These are phyloP conservation scores for Pezicula rhizophila DNA, from an alignment of 2,329 filamentous ascomycete genomes.

Conservation along the genomic window DNA sequence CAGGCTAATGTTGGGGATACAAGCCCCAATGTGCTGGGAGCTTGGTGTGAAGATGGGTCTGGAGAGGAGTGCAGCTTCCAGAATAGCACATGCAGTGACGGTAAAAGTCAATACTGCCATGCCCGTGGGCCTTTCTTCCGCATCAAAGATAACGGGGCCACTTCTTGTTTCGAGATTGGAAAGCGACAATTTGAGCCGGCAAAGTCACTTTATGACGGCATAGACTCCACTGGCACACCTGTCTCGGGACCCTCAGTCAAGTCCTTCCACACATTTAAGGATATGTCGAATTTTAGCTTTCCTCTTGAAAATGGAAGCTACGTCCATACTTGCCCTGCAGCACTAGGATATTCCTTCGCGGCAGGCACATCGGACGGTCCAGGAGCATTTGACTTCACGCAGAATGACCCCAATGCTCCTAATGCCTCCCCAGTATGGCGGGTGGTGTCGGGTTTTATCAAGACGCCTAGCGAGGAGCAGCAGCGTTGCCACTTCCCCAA, in stretches of 20 bases:
- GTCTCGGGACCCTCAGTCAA: conserved; percentile 63
- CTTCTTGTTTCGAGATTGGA: conserved; percentile 72
- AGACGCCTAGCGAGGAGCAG: conserved; percentile 64
- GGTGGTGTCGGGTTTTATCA: conserved; percentile 66
- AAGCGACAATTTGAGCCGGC: conserved; percentile 63
- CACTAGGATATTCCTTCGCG: conserved; percentile 86
- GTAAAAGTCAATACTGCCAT: conserved; percentile 65
- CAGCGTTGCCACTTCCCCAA: conserved; percentile 73
- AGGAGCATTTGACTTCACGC: conserved; percentile 87
- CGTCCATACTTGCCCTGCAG: conserved; percentile 75
- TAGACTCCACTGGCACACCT: conserved; percentile 36
- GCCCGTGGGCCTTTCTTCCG: conserved; percentile 66
- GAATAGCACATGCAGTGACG: conserved; percentile 76
- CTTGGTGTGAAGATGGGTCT: conserved; percentile 83
- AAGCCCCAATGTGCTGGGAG: conserved; percentile 79
- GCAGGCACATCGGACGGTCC: conserved; percentile 90
- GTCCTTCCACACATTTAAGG: conserved; percentile 78
- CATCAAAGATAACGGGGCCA: conserved; percentile 62
- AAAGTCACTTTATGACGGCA: conserved; percentile 49
- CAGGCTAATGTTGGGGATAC: conserved; percentile 91
- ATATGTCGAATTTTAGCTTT: conserved; percentile 74
- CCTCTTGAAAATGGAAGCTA: conserved; percentile 63
- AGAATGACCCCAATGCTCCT: conserved; percentile 71
- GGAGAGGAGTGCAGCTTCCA: conserved; percentile 66
- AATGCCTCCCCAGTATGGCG: conserved; percentile 65